Evolutionary conservation across 2,329 filamentous ascomycete species (phyloP), one percentile per base, ranked within the genome.

Genomic region (Pseudogymnoascus sp.): DNA sequence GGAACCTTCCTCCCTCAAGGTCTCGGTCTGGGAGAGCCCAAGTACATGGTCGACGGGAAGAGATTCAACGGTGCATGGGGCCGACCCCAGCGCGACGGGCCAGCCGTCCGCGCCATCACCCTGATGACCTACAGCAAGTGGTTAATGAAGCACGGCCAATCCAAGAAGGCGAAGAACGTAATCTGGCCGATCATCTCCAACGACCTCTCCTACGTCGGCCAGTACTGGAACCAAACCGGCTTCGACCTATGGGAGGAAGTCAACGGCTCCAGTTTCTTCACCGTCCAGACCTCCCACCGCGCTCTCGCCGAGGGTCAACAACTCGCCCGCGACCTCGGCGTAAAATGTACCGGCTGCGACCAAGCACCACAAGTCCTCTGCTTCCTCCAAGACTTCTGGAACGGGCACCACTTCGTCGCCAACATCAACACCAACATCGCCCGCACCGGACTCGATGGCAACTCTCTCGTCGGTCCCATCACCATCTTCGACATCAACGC

Each of bases 211-310:
- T 94, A 93, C 66, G 85, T 91, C 5, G 81, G 85, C 1, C 84
- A 90, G 70, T 90, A 90, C 76, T 90, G 87, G 84, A 84, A 82
- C 65, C 74, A 80, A 63, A 80, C 80, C 6, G 80, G 80, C 0
- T 94, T 85, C 70, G 91, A 95, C 73, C 80, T 95, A 2, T 94
- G 91, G 91, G 91, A 94, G 73, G 90, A 94, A 73, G 84, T 92
- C 12, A 78, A 80, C 21, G 88, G 89, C 42, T 87, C 84, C 23
- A 92, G 89, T 0, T 94, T 92, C 78, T 95, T 93, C 75, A 93
- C 90, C 0, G 76, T 86, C 35, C 83, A 85, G 2, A 82, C 82
- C 42, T 84, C 89, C 65, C 85, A 93, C 72, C 84, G 89, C 67
- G 81, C 84, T n/a, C 77, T 87, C 10, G 77, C 86, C 5, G 85